A percentile compares a stretch with the other conserved stretches of the same genome.
phyloP scores from a whole-genome alignment of 768 basidiomycete species.

The Hygrocybe punicea region DNA sequence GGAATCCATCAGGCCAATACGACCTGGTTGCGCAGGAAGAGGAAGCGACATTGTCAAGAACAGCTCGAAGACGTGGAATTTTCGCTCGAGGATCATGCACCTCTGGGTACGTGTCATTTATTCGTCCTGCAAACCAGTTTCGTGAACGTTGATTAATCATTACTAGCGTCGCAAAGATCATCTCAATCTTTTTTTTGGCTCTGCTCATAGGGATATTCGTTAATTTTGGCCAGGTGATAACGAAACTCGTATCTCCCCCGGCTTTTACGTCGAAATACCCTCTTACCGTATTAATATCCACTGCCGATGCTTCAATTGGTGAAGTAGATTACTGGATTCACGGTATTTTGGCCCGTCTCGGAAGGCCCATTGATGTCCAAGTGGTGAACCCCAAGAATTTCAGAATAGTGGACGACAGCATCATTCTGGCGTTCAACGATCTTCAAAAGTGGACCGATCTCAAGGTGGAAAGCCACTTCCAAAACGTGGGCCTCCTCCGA shows the following conservation, averaged over 20 bases:
- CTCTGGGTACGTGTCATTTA: background rate
- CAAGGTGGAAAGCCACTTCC: background rate
- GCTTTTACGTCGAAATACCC: background rate
- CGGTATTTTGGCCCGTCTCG: background rate
- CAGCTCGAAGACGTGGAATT: too few species aligned
- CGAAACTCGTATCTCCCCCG: background rate
- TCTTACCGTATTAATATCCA: conserved; percentile 2
- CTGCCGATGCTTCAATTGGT: background rate
- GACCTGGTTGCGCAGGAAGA: too few species aligned
- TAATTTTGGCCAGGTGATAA: background rate
- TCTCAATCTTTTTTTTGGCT: background rate
- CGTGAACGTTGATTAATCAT: background rate
- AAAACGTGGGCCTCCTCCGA: conserved; percentile 1
- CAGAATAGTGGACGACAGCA: conserved; percentile 1
- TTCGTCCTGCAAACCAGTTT: background rate
- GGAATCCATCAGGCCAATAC: too few species aligned
- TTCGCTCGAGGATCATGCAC: too few species aligned
- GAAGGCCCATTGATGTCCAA: conserved; percentile 2
- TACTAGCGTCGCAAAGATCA: background rate
- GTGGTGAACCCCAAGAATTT: background rate
- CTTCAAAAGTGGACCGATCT: background rate
- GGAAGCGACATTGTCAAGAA: too few species aligned
- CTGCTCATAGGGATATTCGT: background rate
- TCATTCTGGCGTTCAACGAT: background rate
- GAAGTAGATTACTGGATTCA: conserved; percentile 5